phyloP scores from a whole-genome alignment of 345 rosid genomes.

The Linum lewisii region DNA sequence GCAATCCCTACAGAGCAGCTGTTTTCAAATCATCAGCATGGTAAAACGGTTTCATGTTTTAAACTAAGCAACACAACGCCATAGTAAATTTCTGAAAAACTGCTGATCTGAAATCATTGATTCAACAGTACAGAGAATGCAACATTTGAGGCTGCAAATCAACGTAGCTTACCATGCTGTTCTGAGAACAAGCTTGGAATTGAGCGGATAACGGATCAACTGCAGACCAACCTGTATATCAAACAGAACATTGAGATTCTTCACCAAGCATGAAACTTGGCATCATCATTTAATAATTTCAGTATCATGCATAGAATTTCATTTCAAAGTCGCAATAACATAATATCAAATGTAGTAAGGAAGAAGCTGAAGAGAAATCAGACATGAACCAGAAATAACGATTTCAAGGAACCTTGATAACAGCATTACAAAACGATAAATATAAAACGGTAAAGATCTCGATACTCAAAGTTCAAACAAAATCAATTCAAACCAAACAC shows the following conservation, averaged over 20 bases:
- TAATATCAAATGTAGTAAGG: too few relatives aligned
- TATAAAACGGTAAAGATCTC: neutral
- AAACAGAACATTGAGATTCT: neutral
- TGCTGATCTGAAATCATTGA: neutral
- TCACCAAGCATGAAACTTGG: neutral
- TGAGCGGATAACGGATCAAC: constrained; percentile 54
- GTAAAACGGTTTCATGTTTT: neutral
- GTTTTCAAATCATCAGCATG: constrained; percentile 7
- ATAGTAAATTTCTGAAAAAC: too few relatives aligned
- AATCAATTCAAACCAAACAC: neutral
- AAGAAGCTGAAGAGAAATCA: too few relatives aligned
- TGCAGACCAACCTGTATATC: constrained; percentile 54
- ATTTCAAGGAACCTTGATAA: too few relatives aligned
- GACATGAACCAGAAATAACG: too few relatives aligned
- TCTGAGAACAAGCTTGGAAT: constrained; percentile 60
- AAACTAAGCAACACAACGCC: too few relatives aligned
- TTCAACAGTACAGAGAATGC: neutral
- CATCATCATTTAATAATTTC: too few relatives aligned
- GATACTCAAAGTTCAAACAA: neutral
- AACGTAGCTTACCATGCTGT: constrained; percentile 58
- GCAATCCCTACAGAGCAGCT: constrained; percentile 74
- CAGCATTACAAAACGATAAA: too few relatives aligned
- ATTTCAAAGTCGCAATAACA: too few relatives aligned
- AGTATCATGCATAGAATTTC: too few relatives aligned
- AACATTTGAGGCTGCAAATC: neutral